Evolutionary conservation across 1,284 basidiomycete species (phyloP), one percentile per base, ranked within the genome.

Genomic region (Marasmius tenuissimus): DNA sequence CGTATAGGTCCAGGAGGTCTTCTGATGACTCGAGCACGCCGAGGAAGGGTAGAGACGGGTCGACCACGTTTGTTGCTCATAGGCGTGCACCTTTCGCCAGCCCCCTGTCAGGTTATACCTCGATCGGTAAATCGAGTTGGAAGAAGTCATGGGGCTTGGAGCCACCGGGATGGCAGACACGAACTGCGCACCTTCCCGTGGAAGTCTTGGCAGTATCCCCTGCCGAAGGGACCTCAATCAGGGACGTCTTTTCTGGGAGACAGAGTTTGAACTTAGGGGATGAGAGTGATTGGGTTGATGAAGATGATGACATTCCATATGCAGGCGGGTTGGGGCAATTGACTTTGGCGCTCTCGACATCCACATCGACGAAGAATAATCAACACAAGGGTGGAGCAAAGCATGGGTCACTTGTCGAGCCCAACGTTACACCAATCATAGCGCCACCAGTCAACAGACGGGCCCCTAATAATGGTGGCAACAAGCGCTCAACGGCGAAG

Each of bases 91-190:
- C 88, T 1, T 92, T 92, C 69, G 75, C 77, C 66, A 87, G 83
- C 64, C 86, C 87, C 10, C 74, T 74, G n/a, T 72, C 76, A 45
- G 73, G 77, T 22, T 54, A 62, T 40, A 76, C 69, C 56, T 81
- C 82, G 3, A 68, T 86, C 40, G 84, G 87, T 27, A 82, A 89
- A n/a, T 86, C 88, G 18, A 90, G 89, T 70, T 93, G 91, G 91
- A 93, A 91, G 79, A 92, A 92, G 73, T 85, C 88, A 8, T 93
- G 92, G 92, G 91, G 91, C 0, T 76, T 87, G 37, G 92, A 93
- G 69, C 91, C 91, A 4, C 91, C 91, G 7, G 91, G 91, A 7
- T 93, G 91, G 91, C 87, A 89, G 68, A 86, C 81, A 48, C 85
- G 91, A 11, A 83, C 85, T 10, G 81, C 85, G 9, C 85, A 88